These are phyloP conservation scores for Fusarium coicis DNA, from an alignment of 2,329 filamentous ascomycete genomes.

Conservation along the genomic window DNA sequence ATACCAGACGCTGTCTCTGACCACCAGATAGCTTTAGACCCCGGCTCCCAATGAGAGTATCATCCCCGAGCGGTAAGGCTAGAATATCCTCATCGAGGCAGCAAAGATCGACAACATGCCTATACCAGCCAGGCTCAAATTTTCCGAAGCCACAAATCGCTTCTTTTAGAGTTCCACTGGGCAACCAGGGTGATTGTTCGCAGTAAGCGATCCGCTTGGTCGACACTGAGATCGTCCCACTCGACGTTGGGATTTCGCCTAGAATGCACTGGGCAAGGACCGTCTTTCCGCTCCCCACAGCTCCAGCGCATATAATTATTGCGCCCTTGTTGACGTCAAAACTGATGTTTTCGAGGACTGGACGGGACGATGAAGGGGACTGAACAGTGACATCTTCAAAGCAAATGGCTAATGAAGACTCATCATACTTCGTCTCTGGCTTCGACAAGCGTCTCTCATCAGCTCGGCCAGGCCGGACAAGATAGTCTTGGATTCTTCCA, in stretches of 20 bases:
- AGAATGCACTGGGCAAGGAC: neutral
- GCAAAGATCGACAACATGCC: neutral
- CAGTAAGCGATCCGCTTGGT: neutral
- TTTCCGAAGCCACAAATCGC: neutral
- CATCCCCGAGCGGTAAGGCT: neutral
- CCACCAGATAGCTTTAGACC: neutral
- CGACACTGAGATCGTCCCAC: neutral
- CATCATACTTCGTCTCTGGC: fast-evolving
- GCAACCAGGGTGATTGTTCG: neutral
- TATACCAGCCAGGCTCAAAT: neutral
- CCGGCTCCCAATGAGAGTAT: neutral
- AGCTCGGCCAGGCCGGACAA: neutral
- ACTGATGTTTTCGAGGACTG: neutral
- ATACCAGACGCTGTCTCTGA: neutral
- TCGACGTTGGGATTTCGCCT: neutral
- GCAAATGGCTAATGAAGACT: neutral
- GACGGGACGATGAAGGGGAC: fast-evolving
- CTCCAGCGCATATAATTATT: neutral
- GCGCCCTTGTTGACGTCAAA: neutral
- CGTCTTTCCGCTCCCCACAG: neutral
- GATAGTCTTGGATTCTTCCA: neutral
- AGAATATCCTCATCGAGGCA: neutral
- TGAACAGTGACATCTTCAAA: neutral
- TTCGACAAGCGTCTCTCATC: neutral
- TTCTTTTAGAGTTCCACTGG: neutral